phyloP scores from a whole-genome alignment of 2,329 filamentous ascomycete species.

The Venturia pyrina region DNA sequence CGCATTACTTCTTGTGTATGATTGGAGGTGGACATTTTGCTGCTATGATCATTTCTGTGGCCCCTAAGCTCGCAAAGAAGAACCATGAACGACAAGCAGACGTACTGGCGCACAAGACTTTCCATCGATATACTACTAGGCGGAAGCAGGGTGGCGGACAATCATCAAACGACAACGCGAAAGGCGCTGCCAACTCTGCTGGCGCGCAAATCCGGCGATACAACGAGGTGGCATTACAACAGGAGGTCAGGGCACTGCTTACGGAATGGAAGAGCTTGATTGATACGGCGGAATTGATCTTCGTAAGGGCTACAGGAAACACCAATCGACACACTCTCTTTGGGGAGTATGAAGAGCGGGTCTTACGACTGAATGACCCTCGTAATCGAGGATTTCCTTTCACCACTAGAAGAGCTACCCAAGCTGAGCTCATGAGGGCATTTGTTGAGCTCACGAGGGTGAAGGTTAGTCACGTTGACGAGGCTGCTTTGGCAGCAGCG shows the following conservation, averaged over 20 bases:
- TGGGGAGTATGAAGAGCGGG: slow-evolving; percentile 81
- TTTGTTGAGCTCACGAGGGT: slow-evolving; percentile 90
- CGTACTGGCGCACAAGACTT: slow-evolving; percentile 91
- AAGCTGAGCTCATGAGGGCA: slow-evolving; percentile 85
- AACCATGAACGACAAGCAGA: slow-evolving; percentile 70
- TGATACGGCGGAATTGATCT: slow-evolving; percentile 73
- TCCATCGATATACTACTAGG: slow-evolving; percentile 92
- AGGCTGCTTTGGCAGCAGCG: slow-evolving; percentile 46
- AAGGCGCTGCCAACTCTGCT: slow-evolving; percentile 86
- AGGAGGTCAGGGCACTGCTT: slow-evolving; percentile 77
- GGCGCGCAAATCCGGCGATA: slow-evolving; percentile 83
- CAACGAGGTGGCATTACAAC: slow-evolving; percentile 81
- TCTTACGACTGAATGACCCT: slow-evolving; percentile 67
- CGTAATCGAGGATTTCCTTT: slow-evolving; percentile 85
- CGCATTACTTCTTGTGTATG: slow-evolving; percentile 95
- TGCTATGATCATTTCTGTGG: slow-evolving; percentile 85
- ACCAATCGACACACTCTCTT: slow-evolving; percentile 83
- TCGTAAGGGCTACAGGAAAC: slow-evolving; percentile 78
- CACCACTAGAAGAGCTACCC: slow-evolving; percentile 81
- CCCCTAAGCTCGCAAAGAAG: slow-evolving; percentile 66
- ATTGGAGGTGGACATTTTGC: slow-evolving; percentile 97
- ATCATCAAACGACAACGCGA: slow-evolving; percentile 87
- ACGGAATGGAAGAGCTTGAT: slow-evolving; percentile 78
- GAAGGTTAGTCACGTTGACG: slow-evolving; percentile 71
- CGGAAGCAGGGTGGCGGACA: slow-evolving; percentile 94